Conservation (phyloP, 148 eudicot genomes). For the Amaranthus palmeri region DNA sequence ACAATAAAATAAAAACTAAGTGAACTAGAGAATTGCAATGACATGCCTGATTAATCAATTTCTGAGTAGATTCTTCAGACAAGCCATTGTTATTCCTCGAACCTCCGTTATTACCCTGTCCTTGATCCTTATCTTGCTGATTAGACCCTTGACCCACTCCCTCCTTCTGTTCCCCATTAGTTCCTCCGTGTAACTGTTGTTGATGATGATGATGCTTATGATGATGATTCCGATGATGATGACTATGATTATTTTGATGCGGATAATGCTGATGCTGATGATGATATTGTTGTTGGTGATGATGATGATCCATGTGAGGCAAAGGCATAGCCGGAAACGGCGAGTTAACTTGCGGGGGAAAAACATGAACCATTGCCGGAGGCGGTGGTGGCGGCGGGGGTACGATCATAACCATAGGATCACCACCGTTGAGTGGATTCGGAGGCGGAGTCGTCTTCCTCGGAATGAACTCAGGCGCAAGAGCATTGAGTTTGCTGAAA, state of each 20-base stretch:
- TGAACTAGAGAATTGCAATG: neutral
- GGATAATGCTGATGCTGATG: slow-evolving; percentile 26
- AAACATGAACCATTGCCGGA: slow-evolving; percentile 33
- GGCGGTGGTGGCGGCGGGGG: slow-evolving; percentile 39
- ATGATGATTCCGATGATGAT: slow-evolving; percentile 18
- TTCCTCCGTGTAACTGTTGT: too few relatives aligned
- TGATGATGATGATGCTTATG: slow-evolving; percentile 12
- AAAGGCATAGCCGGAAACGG: slow-evolving; percentile 12
- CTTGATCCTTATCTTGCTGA: slow-evolving; percentile 19
- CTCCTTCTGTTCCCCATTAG: slow-evolving; percentile 16
- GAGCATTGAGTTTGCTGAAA: slow-evolving; percentile 53
- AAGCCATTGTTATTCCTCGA: slow-evolving; percentile 33
- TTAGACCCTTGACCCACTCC: slow-evolving; percentile 4
- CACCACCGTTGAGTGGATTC: neutral
- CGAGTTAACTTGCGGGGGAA: slow-evolving; percentile 16
- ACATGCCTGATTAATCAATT: slow-evolving; percentile 67
- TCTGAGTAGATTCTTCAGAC: slow-evolving; percentile 58
- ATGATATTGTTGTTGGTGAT: slow-evolving; percentile 10
- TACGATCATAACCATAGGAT: slow-evolving; percentile 25
- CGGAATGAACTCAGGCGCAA: slow-evolving; percentile 70
- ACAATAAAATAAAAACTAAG: neutral
- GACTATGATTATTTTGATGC: neutral
- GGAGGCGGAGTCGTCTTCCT: slow-evolving; percentile 22
- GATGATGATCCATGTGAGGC: slow-evolving; percentile 16
- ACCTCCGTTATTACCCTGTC: slow-evolving; percentile 19